phyloP scores from a whole-genome alignment of 768 basidiomycete genomes.

The Phaffia australis region DNA sequence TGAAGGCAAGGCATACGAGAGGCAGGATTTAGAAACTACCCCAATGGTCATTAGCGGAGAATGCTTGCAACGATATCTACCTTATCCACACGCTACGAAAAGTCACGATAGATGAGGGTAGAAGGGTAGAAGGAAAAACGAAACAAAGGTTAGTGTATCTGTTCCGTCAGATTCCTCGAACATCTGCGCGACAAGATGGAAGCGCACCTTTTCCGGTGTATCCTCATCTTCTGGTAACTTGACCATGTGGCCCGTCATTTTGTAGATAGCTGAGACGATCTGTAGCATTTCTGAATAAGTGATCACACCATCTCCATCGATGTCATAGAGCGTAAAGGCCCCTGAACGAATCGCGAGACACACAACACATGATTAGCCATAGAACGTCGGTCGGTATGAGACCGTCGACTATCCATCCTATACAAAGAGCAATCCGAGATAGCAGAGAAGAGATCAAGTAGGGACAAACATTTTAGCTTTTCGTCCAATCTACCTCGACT shows the following conservation, averaged over 20 bases:
- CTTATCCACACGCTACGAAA: constrained; percentile 72
- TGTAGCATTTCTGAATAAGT: constrained; percentile 98
- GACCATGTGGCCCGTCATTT: constrained; percentile 99
- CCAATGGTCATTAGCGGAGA: background rate
- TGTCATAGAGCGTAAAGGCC: constrained; percentile 99
- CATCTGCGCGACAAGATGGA: background rate
- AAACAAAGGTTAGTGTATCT: no score
- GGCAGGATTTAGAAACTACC: background rate
- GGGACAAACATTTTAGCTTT: constrained; percentile 81
- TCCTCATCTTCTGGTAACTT: constrained; percentile 96
- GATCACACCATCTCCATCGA: constrained; percentile 94
- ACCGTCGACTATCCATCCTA: background rate
- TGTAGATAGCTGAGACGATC: constrained; percentile 96
- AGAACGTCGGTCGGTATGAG: background rate
- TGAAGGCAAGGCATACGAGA: background rate
- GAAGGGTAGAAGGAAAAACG: no score
- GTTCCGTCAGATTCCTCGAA: background rate
- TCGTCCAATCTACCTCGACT: constrained; percentile 87
- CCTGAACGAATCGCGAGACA: constrained; percentile 46
- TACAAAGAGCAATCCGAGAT: background rate
- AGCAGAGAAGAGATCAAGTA: background rate
- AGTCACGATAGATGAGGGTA: constrained; percentile 26
- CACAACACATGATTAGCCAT: background rate
- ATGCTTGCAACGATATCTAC: background rate
- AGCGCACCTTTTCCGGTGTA: constrained; percentile 88